phyloP scores from a whole-genome alignment of 2,329 filamentous ascomycete genomes.

The Monilinia polystroma region DNA sequence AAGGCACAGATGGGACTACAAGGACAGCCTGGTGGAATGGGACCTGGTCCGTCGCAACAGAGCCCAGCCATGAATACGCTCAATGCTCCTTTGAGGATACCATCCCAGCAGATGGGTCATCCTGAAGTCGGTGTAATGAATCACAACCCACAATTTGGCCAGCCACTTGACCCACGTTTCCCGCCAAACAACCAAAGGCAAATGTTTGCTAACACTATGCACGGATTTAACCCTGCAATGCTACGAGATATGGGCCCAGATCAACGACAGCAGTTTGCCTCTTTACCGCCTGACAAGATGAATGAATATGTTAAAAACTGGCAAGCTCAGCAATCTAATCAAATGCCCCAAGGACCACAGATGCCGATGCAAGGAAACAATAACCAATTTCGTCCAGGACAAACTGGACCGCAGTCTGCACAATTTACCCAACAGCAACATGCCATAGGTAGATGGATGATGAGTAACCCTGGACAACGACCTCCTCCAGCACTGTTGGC shows the following conservation, averaged over 20 bases:
- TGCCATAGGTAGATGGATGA: constrained; percentile 34
- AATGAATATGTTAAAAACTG: constrained; percentile 53
- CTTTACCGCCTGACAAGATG: constrained; percentile 50
- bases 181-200: constrained; percentile 52
- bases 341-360: constrained; percentile 23
- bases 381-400: constrained; percentile 35
- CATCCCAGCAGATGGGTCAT: constrained; percentile 37
- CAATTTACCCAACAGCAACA: constrained; percentile 38
- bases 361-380: constrained; percentile 35
- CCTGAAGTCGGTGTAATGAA: constrained; percentile 42
- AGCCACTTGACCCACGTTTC: constrained; percentile 54
- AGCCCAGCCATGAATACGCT: constrained; percentile 59
- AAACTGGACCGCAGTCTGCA: constrained; percentile 33
- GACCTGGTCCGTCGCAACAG: constrained; percentile 51
- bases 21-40: constrained; percentile 54
- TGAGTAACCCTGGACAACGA: constrained; percentile 33
- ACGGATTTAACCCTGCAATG: constrained; percentile 43
- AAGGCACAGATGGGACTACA: constrained; percentile 50
- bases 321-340: constrained; percentile 33
- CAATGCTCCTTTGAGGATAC: constrained; percentile 51
- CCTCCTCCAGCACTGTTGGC: constrained; percentile 31
- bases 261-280: constrained; percentile 47
- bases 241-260: constrained; percentile 48
- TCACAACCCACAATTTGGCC: constrained; percentile 51
- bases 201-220: constrained; percentile 38